phyloP scores from a whole-genome alignment of 177 flowering plant species.

The Vitis hybrid region DNA sequence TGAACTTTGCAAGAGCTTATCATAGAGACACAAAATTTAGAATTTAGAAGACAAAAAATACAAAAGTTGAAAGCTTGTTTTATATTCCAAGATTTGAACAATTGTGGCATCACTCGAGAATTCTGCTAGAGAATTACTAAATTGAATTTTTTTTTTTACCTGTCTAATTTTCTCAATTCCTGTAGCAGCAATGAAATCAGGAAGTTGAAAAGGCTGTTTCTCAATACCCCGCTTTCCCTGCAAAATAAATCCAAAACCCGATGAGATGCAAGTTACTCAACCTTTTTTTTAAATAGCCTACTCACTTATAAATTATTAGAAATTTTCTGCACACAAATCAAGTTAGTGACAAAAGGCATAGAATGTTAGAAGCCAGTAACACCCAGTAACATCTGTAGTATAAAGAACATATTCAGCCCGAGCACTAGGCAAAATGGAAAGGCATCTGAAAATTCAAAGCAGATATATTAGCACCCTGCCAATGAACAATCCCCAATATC shows the following conservation, averaged over 20 bases:
- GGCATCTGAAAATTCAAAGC: conserved; percentile 32
- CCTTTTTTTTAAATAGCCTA: too few species aligned
- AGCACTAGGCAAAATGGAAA: conserved; percentile 27
- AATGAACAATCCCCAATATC: conserved; percentile 15
- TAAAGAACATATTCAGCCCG: conserved; percentile 32
- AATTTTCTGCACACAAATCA: conserved; percentile 8
- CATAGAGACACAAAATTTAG: neutral
- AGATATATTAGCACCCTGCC: conserved; percentile 24
- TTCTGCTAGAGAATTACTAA: too few species aligned
- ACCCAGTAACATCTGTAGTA: conserved; percentile 27
- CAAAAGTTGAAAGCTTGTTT: neutral
- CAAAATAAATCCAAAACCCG: conserved; percentile 28
- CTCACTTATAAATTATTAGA: neutral
- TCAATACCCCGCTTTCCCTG: conserved; percentile 99
- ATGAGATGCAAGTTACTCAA: conserved; percentile 34
- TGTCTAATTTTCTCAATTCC: conserved; percentile 99
- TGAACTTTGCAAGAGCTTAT: too few species aligned
- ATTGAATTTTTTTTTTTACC: conserved; percentile 31
- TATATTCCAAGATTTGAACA: too few species aligned
- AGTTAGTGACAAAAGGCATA: conserved; percentile 11
- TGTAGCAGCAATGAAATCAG: conserved; percentile 98
- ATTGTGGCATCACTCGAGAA: too few species aligned
- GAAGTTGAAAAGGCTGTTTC: conserved; percentile 98
- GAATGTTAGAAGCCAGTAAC: conserved; percentile 9
- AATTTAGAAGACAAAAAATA: neutral